These are phyloP conservation scores for Papilionanthe hybrid DNA, from an alignment of 116 monocot species.

Conservation along the genomic window DNA sequence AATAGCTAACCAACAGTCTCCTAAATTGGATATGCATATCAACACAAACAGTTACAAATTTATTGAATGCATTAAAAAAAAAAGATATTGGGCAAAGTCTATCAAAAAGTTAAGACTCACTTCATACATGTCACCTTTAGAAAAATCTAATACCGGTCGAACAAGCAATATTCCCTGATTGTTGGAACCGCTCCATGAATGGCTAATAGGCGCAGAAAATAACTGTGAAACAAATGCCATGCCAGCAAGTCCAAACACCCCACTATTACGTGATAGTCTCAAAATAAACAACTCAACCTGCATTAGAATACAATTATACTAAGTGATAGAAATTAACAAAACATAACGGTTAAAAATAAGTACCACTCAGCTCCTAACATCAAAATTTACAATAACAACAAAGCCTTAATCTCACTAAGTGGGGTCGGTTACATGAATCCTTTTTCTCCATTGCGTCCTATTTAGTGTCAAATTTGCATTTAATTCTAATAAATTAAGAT, in stretches of 20 bases:
- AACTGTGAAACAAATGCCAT: constrained; percentile 91
- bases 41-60: neutral
- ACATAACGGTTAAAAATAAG: neutral
- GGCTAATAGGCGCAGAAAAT: constrained; percentile 35
- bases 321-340: neutral
- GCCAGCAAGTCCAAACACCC: constrained; percentile 94
- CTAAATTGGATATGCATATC: too few relatives aligned
- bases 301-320: constrained; percentile 5
- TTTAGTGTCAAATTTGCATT: too few relatives aligned
- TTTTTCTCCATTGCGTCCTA: too few relatives aligned
- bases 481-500: too few relatives aligned
- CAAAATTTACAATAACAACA: too few relatives aligned
- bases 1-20: too few relatives aligned
- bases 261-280: constrained; percentile 92
- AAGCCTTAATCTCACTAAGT: too few relatives aligned
- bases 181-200: constrained; percentile 14
- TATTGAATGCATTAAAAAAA: neutral
- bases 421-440: too few relatives aligned
- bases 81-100: neutral
- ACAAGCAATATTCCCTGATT: constrained; percentile 61
- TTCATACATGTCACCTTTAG: constrained; percentile 87
- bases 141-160: constrained; percentile 80
- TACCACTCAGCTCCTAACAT: neutral
- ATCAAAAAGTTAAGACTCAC: constrained; percentile 38
- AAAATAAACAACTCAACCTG: constrained; percentile 95